These are phyloP conservation scores for Xylaria sp. DNA, from an alignment of 2,329 filamentous ascomycete genomes.

Conservation along the genomic window DNA sequence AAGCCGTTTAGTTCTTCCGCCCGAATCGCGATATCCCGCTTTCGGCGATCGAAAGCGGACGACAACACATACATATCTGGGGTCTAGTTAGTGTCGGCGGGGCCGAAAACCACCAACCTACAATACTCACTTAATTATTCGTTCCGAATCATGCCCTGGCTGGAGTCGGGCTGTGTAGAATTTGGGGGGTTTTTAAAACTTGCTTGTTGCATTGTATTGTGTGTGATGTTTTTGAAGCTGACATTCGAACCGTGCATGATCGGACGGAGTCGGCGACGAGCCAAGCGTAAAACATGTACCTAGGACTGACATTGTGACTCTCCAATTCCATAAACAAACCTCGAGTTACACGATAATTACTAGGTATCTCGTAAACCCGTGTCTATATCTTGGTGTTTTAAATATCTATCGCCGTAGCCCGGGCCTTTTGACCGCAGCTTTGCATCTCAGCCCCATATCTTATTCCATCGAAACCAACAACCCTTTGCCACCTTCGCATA, in stretches of 20 bases:
- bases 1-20: background rate
- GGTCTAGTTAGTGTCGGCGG: background rate
- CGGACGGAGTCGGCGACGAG: conserved; percentile 30
- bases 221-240: background rate
- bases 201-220: background rate
- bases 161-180: background rate
- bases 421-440: background rate
- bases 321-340: background rate
- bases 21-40: conserved; percentile 7
- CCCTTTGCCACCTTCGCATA: conserved; percentile 17
- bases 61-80: conserved; percentile 10
- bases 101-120: background rate
- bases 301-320: background rate
- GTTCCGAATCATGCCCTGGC: background rate
- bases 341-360: conserved; percentile 3
- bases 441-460: background rate
- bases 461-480: background rate
- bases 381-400: background rate
- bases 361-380: background rate
- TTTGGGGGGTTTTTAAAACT: background rate
- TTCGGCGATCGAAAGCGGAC: background rate
- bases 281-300: conserved; percentile 5
- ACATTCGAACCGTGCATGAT: conserved; percentile 9
- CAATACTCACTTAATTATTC: background rate
- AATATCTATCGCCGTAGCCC: background rate